Evolutionary conservation across 2,329 filamentous ascomycete species (phyloP), one percentile per base, ranked within the genome.

Genomic region (Neurospora sp.): DNA sequence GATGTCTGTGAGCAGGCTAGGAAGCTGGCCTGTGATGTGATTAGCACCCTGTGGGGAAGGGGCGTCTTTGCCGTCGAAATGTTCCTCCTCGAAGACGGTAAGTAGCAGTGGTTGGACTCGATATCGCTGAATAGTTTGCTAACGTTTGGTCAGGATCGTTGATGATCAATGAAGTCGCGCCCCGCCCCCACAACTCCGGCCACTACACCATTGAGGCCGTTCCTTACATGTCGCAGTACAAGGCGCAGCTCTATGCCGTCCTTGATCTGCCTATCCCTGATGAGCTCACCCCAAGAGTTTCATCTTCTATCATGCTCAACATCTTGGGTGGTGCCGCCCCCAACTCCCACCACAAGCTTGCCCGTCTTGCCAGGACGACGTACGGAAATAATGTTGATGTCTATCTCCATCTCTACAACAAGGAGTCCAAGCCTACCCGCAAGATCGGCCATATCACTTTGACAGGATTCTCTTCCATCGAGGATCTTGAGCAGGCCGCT

Each of bases 31-130:
- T 88, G 88, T 74, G 88, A 91, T 70, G 94, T 96, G 11, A 89
- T 97, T 28, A 86, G 87, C 57, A 90, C 88, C 68, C 91, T 99
- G 69, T 89, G 89, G 83, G 96, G 96, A 68, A 91, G 96, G 72
- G 96, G 96, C 73, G 92, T 97, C 39, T 99, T 97, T 80, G 96
- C 95, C 0, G 95, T 98, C 0, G 96, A 99, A 81, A 92, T 98
- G 89, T 99, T 99, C 81, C 81, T 98, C 3, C 86, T 94, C 11
- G 82, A 89, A 67, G 88, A 96, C 75, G 88, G 88, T 82, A 82
- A 75, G 77, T 74, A 67, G 23, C 17, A 12, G n/a, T 2, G 3
- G 2, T 11, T 28, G n/a, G 15, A 17, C 65, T 28, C 19, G 19
- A 28, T 41, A 38, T 71, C 11, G 57, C 69, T 15, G 43, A 23